A percentile compares a stretch with the other conserved stretches of the same genome.
phyloP scores from a whole-genome alignment of 352 stramenopile genomes.

The Blastocystis sp. region DNA sequence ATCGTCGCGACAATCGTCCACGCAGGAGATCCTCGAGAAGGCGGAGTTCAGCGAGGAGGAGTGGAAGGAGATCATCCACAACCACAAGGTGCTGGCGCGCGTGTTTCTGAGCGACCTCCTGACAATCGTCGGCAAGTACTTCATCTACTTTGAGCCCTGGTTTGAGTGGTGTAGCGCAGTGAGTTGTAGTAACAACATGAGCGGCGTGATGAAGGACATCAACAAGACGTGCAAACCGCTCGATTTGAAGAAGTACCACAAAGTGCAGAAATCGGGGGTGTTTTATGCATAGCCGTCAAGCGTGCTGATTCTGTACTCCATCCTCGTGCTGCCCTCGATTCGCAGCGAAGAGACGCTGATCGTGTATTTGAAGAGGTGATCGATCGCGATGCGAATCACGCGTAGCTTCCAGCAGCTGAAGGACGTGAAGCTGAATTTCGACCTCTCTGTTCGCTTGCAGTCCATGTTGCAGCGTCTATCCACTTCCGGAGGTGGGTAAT shows the following conservation, averaged over 20 bases:
- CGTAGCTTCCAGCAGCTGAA: constrained; percentile 39
- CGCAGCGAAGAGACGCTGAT: constrained; percentile 40
- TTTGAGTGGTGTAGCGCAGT: not conserved
- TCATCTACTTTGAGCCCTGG: constrained; percentile 26
- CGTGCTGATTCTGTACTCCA: constrained; percentile 42
- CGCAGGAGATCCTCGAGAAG: not conserved
- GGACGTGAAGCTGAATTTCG: constrained; percentile 42
- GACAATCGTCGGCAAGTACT: constrained; percentile 56
- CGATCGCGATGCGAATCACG: not conserved
- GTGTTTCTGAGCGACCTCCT: constrained; percentile 61
- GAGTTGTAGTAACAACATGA: not conserved
- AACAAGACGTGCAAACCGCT: constrained; percentile 25
- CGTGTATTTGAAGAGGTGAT: constrained; percentile 47
- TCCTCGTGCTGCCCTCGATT: constrained; percentile 35
- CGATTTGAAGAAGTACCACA: constrained; percentile 37
- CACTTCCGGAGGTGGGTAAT: not conserved
- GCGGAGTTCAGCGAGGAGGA: not conserved
- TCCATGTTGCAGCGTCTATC: constrained; percentile 47
- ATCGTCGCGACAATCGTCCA: not conserved
- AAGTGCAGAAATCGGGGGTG: not conserved
- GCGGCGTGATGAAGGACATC: constrained; percentile 3
- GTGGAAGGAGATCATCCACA: not conserved
- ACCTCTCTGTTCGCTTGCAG: constrained; percentile 53
- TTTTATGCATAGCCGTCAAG: not conserved
- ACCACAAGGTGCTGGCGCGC: constrained; percentile 5